Percentiles rank a stretch among this genome's conserved stretches.
Evolutionary conservation across 2,329 filamentous ascomycete species (phyloP).

Genomic region (Fusarium subtropicale): DNA sequence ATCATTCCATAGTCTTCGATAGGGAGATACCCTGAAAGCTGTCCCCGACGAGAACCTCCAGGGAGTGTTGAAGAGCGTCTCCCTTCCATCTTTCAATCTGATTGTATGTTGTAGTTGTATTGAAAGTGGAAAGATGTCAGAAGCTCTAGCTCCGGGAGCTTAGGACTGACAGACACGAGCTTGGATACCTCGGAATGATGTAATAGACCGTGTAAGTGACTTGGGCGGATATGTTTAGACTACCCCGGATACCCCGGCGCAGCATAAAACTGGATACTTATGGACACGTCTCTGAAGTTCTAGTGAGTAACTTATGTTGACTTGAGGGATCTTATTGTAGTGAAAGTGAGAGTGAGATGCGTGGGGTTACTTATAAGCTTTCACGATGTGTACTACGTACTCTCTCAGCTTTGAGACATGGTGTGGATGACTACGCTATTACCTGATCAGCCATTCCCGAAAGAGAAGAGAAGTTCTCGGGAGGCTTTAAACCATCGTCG

Average conservation of each 20-base stretch:
- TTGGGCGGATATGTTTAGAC: constrained; percentile 4
- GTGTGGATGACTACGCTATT: constrained; percentile 31
- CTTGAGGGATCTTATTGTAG: background rate
- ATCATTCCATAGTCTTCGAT: constrained; percentile 85
- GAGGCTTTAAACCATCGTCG: background rate
- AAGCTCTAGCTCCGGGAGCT: constrained; percentile 9
- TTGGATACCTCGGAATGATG: constrained; percentile 37
- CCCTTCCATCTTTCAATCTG: constrained; percentile 48
- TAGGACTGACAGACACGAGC: background rate
- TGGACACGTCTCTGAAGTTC: background rate
- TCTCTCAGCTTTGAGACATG: constrained; percentile 15
- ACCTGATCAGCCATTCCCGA: constrained; percentile 22
- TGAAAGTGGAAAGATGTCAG: background rate
- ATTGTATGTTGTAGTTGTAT: background rate
- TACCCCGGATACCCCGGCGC: constrained; percentile 13
- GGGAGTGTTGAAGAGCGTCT: constrained; percentile 51
- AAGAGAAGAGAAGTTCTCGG: constrained; percentile 9
- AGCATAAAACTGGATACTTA: constrained; percentile 12
- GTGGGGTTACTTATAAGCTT: constrained; percentile 38
- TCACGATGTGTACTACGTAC: constrained; percentile 24
- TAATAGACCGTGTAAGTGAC: constrained; percentile 38
- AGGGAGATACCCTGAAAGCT: constrained; percentile 64
- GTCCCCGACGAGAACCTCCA: constrained; percentile 49
- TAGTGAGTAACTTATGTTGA: background rate
- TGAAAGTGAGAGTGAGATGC: constrained; percentile 9